phyloP scores from a whole-genome alignment of 2,329 filamentous ascomycete genomes.

The Monilinia aucupariae region DNA sequence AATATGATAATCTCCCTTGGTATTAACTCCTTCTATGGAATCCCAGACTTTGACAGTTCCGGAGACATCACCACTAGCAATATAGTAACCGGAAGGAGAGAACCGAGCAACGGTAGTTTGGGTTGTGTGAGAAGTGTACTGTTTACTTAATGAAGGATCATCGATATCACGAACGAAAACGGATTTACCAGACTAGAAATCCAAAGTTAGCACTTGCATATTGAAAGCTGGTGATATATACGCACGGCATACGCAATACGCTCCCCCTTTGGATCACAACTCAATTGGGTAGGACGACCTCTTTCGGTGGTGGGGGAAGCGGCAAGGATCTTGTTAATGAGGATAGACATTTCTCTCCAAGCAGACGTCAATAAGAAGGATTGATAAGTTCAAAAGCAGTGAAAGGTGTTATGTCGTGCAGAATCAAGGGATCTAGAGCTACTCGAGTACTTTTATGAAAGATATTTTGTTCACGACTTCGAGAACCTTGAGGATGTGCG shows the following conservation, averaged over 20 bases:
- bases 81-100: slow-evolving; percentile 88
- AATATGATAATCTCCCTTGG: slow-evolving; percentile 88
- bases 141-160: slow-evolving; percentile 73
- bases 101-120: slow-evolving; percentile 90
- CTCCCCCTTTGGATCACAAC: slow-evolving; percentile 81
- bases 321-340: slow-evolving; percentile 68
- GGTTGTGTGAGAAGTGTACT: slow-evolving; percentile 88
- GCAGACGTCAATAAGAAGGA: not conserved
- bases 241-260: slow-evolving; percentile 86
- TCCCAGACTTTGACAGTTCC: slow-evolving; percentile 92
- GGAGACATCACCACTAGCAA: slow-evolving; percentile 83
- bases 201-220: slow-evolving; percentile 15
- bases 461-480: not conserved
- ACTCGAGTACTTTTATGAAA: not conserved
- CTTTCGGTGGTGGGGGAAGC: slow-evolving; percentile 77
- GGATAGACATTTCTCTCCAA: slow-evolving; percentile 42
- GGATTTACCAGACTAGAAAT: slow-evolving; percentile 78
- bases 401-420: not conserved
- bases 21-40: slow-evolving; percentile 73
- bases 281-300: slow-evolving; percentile 84
- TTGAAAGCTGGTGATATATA: slow-evolving; percentile 19
- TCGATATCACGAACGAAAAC: slow-evolving; percentile 95
- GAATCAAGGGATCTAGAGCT: not conserved
- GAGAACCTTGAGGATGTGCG: not conserved
- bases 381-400: not conserved